A percentile compares a stretch with the other conserved stretches of the same genome.
Evolutionary conservation across 306 rosid genomes (phyloP).

Genomic region (Lotus japonicus): DNA sequence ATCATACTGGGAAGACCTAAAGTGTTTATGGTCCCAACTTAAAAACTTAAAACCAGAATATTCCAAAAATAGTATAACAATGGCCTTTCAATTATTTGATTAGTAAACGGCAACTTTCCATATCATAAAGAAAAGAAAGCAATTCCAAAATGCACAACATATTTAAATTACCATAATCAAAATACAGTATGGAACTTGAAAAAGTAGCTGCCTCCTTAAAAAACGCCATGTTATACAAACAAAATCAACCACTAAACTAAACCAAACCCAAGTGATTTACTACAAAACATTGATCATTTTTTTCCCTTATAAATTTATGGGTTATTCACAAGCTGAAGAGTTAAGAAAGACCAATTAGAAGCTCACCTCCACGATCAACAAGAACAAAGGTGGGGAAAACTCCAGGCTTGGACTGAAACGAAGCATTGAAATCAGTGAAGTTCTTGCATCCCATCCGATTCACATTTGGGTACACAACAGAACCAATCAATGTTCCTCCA

Average conservation of each 20-base stretch:
- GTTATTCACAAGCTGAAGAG: not conserved
- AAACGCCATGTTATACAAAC: not conserved
- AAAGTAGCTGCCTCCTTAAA: not conserved
- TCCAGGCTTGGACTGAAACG: constrained; percentile 69
- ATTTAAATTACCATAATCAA: constrained; percentile 8
- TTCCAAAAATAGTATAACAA: not conserved
- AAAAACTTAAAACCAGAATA: not conserved
- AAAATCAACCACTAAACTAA: not conserved
- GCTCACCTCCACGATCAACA: constrained; percentile 86
- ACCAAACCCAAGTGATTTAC: not conserved
- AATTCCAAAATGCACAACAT: not conserved
- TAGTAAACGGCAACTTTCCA: not conserved
- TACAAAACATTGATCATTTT: not conserved
- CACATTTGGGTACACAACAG: constrained; percentile 61
- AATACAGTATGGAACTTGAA: not conserved
- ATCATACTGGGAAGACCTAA: not conserved
- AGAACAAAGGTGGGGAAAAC: constrained; percentile 73
- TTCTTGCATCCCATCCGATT: constrained; percentile 70
- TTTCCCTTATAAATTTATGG: not conserved
- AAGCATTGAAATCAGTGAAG: constrained; percentile 44
- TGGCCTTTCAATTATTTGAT: not conserved
- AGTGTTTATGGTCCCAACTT: not conserved
- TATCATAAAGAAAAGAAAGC: not conserved
- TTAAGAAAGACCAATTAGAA: not conserved
- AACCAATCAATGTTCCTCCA: constrained; percentile 86